Percentiles rank a stretch among this genome's conserved stretches.
These are phyloP conservation scores for Wilhelminamyces savonicus DNA, from an alignment of 805 yeast species.

Conservation along the genomic window DNA sequence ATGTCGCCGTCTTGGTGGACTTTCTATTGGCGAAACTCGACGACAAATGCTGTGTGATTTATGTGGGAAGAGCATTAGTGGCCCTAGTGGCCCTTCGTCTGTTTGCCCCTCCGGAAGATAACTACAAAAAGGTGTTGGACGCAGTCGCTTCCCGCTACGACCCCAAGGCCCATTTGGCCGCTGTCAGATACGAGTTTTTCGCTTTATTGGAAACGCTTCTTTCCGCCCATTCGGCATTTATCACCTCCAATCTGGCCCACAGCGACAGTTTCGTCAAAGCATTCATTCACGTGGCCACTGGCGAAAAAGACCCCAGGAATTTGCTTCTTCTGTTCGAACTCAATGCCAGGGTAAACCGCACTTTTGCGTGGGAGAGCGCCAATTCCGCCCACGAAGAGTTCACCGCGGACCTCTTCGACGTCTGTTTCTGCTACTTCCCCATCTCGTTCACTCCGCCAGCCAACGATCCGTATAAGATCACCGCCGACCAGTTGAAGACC, in stretches of 20 bases:
- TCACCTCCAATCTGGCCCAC: conserved; percentile 9
- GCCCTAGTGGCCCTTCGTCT: conserved; percentile 48
- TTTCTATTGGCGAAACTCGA: conserved; percentile 65
- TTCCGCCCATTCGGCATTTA: conserved; percentile 15
- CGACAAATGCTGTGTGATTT: conserved; percentile 50
- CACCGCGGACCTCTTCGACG: conserved; percentile 73
- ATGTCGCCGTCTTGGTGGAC: conserved; percentile 42
- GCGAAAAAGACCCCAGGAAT: conserved; percentile 94
- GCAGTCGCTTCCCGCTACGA: conserved; percentile 38
- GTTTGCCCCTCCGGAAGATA: conserved; percentile 28
- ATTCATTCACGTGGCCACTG: conserved; percentile 65
- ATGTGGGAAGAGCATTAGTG: conserved; percentile 48
- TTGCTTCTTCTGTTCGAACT: conserved; percentile 63
- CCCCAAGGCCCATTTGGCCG: conserved; percentile 54
- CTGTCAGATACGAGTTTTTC: conserved; percentile 57
- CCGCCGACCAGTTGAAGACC: conserved; percentile 63
- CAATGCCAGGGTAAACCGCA: conserved; percentile 39
- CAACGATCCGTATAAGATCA: conserved; percentile 80
- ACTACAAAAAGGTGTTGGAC: conserved; percentile 30
- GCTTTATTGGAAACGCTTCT: conserved; percentile 36
- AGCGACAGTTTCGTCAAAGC: conserved; percentile 44
- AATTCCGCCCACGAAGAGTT: conserved; percentile 31
- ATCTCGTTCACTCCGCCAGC: conserved; percentile 90
- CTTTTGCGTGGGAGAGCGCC: conserved; percentile 21
- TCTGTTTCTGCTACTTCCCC: conserved; percentile 92